These are phyloP conservation scores for Penicillium glabrum DNA, from an alignment of 2,329 filamentous ascomycete species.

Conservation along the genomic window DNA sequence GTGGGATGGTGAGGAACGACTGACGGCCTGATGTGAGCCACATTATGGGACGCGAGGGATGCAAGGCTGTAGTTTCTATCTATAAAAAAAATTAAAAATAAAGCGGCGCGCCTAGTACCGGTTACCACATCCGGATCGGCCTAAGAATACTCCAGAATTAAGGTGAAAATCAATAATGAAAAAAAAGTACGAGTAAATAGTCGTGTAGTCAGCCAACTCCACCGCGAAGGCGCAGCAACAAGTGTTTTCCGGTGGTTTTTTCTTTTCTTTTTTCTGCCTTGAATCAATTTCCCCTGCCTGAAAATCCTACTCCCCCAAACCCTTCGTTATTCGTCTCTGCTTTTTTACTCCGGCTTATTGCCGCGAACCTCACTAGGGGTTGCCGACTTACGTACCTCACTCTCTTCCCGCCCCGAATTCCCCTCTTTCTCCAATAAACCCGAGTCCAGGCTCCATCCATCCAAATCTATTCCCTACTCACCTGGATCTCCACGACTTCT, in stretches of 20 bases:
- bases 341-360: not conserved
- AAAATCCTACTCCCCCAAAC: slow-evolving; percentile 1
- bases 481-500: not conserved
- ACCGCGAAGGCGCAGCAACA: slow-evolving; percentile 24
- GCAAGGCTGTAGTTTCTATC: not conserved
- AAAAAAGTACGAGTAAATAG: not conserved
- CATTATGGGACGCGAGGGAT: not conserved
- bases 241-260: slow-evolving; percentile 5
- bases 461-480: not conserved
- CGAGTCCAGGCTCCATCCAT: not conserved
- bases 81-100: not conserved
- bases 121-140: not conserved
- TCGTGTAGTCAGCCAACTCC: slow-evolving; percentile 17
- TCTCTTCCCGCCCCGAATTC: slow-evolving; percentile 1
- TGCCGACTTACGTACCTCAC: slow-evolving; percentile 13
- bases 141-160: not conserved
- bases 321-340: not conserved
- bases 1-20: not conserved
- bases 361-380: not conserved
- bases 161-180: too few relatives aligned
- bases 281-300: too few relatives aligned
- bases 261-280: not conserved
- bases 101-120: not conserved
- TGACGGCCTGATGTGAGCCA: not conserved
- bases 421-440: slow-evolving; percentile 5